Evolutionary conservation across 495 filamentous ascomycete species (phyloP), one percentile per base, ranked within the genome.

Genomic region (Symbiotaphrina buchneri): DNA sequence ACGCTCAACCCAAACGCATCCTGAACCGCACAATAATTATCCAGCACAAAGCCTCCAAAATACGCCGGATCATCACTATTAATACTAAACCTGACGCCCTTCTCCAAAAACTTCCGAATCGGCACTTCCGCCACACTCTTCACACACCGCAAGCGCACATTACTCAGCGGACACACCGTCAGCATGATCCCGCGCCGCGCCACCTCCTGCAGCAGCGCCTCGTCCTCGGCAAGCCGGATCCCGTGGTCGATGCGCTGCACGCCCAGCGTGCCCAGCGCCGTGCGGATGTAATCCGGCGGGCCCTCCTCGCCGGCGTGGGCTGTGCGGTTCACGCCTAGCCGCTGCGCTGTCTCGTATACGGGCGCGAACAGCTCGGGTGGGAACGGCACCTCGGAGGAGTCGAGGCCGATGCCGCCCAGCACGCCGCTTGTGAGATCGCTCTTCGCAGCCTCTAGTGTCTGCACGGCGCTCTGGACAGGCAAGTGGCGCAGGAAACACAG

Each of bases 1-100:
- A 68, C 44, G 11, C 43, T 57, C 36, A 85, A 39, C 19, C 55
- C 43, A 48, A 74, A 74, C 10, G 72, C 71, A 35, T 78, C 74
- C 45, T 81, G 70, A 8, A 81, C 71, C 3, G 67, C 70, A 38
- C 68, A 78, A 45, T 76, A 81, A 39, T 79, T 79, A 42, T 76
- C 70, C 35, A 74, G 49, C 32, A 81, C 68, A 47, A 78, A 81
- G 0, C 68, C 71, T 4, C 74, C 74, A 56, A 83, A 83, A 47
- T 83, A 85, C 6, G 73, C 75, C 28, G 76, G 76, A 45, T 83
- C 76, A 44, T 85, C 73, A 42, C 71, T 73, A 39, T 77, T 77
- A 34, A 78, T 64, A 6, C 66, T 69, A 38, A 78, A 76, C 43
- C 51, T 60, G 19, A 78, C 67, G 0, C 71, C 72, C 2, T 52